These are phyloP conservation scores for Saccharomycopsis fibuligera DNA, from an alignment of 805 yeast species.

Conservation along the genomic window DNA sequence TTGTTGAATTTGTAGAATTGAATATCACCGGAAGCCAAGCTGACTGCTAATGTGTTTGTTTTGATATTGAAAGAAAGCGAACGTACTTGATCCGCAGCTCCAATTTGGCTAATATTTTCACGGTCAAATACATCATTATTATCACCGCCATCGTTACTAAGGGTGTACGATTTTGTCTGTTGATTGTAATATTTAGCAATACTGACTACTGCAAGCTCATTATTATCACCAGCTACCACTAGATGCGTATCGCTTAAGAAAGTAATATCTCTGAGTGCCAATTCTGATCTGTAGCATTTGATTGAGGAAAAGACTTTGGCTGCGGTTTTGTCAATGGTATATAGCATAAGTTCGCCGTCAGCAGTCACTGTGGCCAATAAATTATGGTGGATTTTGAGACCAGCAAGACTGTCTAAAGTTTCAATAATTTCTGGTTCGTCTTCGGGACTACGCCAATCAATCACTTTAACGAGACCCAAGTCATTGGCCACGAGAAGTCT, in stretches of 20 bases:
- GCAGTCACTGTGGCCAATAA: slow-evolving; percentile 28
- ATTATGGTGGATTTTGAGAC: slow-evolving; percentile 33
- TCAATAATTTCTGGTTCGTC: slow-evolving; percentile 59
- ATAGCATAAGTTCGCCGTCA: slow-evolving; percentile 19
- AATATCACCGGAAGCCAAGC: slow-evolving; percentile 54
- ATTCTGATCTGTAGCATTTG: slow-evolving; percentile 12
- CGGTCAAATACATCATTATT: not conserved
- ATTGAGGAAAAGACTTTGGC: not conserved
- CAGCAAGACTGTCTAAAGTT: slow-evolving; percentile 40
- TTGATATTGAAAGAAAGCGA: slow-evolving; percentile 49
- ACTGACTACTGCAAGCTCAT: slow-evolving; percentile 41
- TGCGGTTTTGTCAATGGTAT: not conserved
- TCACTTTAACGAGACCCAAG: slow-evolving; percentile 47
- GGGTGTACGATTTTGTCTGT: too few relatives aligned
- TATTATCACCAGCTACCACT: slow-evolving; percentile 63
- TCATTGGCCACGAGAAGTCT: slow-evolving; percentile 48
- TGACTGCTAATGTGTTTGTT: slow-evolving; percentile 51
- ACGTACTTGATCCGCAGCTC: slow-evolving; percentile 48
- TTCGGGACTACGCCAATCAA: slow-evolving; percentile 41
- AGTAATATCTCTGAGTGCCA: slow-evolving; percentile 16
- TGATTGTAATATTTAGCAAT: slow-evolving; percentile 1
- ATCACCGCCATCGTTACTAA: too few relatives aligned
- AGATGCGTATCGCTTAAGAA: slow-evolving; percentile 23
- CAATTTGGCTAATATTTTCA: slow-evolving; percentile 28
- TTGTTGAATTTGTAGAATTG: slow-evolving; percentile 38